A percentile compares a stretch with the other conserved stretches of the same genome.
Evolutionary conservation across 768 basidiomycete species (phyloP).

Genomic region (Sporobolomyces pararoseus): DNA sequence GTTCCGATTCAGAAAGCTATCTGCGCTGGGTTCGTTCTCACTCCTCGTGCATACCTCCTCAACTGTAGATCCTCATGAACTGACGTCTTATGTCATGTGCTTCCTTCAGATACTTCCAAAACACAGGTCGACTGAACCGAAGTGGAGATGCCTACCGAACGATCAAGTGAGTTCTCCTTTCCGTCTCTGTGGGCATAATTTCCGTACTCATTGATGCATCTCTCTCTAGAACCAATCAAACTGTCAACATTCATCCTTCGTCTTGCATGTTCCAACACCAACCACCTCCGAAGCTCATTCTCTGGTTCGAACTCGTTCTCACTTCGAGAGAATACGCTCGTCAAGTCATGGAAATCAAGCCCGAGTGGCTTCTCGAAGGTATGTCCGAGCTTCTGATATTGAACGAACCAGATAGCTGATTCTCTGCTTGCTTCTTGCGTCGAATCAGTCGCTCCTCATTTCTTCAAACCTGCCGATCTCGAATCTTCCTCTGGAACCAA

Average conservation of each 20-base stretch:
- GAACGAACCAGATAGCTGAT: neutral
- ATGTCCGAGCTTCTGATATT: conserved; percentile 37
- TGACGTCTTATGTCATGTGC: neutral
- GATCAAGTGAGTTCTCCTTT: conserved; percentile 55
- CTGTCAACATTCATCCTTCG: conserved; percentile 94
- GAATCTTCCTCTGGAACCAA: conserved; percentile 42
- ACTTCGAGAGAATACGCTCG: conserved; percentile 96
- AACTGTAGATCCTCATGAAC: too few species aligned
- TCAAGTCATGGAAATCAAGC: conserved; percentile 98
- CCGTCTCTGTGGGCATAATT: neutral
- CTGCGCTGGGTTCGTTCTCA: conserved; percentile 59
- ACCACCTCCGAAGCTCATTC: conserved; percentile 79
- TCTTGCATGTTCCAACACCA: conserved; percentile 92
- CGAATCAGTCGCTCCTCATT: conserved; percentile 81
- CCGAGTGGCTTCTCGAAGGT: conserved; percentile 88
- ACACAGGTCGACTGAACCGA: conserved; percentile 82
- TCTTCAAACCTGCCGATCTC: conserved; percentile 66
- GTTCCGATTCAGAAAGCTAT: conserved; percentile 91
- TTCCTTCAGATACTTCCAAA: conserved; percentile 35
- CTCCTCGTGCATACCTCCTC: neutral
- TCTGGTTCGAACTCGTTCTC: conserved; percentile 97
- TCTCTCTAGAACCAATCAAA: conserved; percentile 59
- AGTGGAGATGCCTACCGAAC: conserved; percentile 96
- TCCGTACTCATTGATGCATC: neutral
- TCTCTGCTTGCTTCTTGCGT: neutral